Base-by-base conservation (phyloP, 2,329 filamentous ascomycete genomes). In the Ceratocystis lukuohia region DNA sequence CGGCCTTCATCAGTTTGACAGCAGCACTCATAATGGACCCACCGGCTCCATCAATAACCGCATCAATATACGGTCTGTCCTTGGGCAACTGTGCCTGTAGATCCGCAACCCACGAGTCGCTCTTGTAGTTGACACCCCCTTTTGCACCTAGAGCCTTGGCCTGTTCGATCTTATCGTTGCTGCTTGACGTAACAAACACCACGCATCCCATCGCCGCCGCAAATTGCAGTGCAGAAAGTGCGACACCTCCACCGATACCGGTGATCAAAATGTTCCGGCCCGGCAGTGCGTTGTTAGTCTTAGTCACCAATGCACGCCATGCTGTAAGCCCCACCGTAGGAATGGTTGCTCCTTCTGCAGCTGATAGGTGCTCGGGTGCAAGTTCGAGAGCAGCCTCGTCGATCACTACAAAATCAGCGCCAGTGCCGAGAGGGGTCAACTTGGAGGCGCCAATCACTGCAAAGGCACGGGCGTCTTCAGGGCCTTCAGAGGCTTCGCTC, bases 231-330 rank as follows among this genome's bases (percentile, higher is more conserved):
- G 83, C 88, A 78, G 89, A 87, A 66, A 96, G 78, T 44, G 93
- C 93, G 0, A 96, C 93, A 56, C 93, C 93, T 45, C 93, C 93
- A 0, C 93, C 93, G 74, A 97, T 95, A 0, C 93, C 93, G 3
- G 93, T 96, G 53, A 97, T 77, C 41, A 97, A 78, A 3, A 97
- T 80, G 72, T 95, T 96, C 69, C 83, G 78, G 1, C 89, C 89
- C 0, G 77, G 75, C 67, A 78, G 77, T 5, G 82, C 82, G 70
- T 86, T 84, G 4, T 81, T 83, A 62, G 82, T 85, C 80, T 97
- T 97, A 5, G 83, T 88, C 64, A 94, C 83, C 56, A 95, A 78
- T 0, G 92, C 93, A 57, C 94, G 80, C 91, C 91, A 97, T 5
- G 83, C 93, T 1, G 93, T 97, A 68, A 96, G 73, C 0, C 92